These are phyloP conservation scores for Achaetomium macrosporum DNA, from an alignment of 2,329 filamentous ascomycete species.

Conservation along the genomic window DNA sequence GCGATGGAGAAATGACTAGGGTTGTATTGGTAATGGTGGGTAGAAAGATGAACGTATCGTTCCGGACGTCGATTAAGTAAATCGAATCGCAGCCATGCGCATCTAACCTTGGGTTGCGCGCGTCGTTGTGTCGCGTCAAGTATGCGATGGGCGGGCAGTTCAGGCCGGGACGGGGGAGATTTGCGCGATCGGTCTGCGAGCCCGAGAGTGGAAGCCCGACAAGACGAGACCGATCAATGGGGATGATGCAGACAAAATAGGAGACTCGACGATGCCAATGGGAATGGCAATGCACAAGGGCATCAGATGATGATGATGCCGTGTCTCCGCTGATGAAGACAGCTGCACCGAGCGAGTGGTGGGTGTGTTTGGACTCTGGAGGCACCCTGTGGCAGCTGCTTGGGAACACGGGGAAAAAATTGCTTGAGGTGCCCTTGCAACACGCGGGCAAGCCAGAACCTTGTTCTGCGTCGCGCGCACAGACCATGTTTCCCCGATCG, in stretches of 20 bases:
- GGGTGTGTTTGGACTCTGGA: constrained; percentile 16
- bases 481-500: constrained; percentile 18
- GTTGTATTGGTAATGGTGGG: not conserved
- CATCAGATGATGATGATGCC: constrained; percentile 9
- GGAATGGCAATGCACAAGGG: constrained; percentile 14
- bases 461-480: constrained; percentile 17
- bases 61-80: not conserved
- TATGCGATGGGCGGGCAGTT: constrained; percentile 7
- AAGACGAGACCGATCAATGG: constrained; percentile 17
- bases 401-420: constrained; percentile 23
- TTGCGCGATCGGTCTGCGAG: constrained; percentile 13
- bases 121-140: constrained; percentile 15
- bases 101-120: constrained; percentile 4
- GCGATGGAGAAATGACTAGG: not conserved
- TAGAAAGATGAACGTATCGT: not conserved
- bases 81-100: constrained; percentile 11
- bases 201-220: constrained; percentile 11
- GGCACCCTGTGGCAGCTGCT: constrained; percentile 15
- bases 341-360: constrained; percentile 15
- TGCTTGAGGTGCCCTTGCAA: constrained; percentile 13
- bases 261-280: constrained; percentile 17
- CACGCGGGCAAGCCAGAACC: constrained; percentile 22
- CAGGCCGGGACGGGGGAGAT: constrained; percentile 3
- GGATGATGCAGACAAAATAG: constrained; percentile 8
- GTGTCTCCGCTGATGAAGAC: constrained; percentile 21